Evolutionary conservation across 1,284 basidiomycete species (phyloP), one percentile per base, ranked within the genome.

Genomic region (Ganoderma sinense): DNA sequence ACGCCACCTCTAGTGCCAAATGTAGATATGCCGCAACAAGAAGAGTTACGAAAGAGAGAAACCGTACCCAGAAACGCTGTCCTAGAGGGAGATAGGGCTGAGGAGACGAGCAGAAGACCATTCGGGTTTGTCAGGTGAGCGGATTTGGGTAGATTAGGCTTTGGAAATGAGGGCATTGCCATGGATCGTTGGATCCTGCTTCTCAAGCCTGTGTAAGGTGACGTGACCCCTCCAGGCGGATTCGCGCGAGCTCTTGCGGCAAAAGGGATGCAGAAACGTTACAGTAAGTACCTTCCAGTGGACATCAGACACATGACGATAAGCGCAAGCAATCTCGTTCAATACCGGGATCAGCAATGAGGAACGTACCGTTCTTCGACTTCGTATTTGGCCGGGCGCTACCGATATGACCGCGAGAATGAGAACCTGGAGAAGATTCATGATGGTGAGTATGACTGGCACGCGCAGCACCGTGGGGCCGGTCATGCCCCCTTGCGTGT

Each of bases 331-430:
- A 39, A n/a, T 33, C 14, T 36, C 56, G 56, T 20, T 39, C 29
- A 56, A 56, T 59, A 18, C 33, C 29, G 8, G 56, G 13, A 11
- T 5, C 33, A 59, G 39, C 33, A 59, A 31, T 8, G 31, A 59
- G 56, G 33, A 10, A 59, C 56, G 56, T 23, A 51, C 48, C 11
- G 48, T 6, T 39, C 56, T 59, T 39, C 56, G 56, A 20, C 33
- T 59, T 59, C 56, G 33, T 2, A 20, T 59, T 29, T 39, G 5
- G 6, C 31, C 33, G 33, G 56, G 29, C 20, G 56, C 31, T 13
- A 59, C 56, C 56, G 20, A 59, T 39, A 39, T 59, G 56, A 59
- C 18, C 56, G 56, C 56, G 56, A 59, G 56, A 59, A 36, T 36
- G 29, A 39, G 56, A 59, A 59, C 33, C 33, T 39, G 33, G 20